phyloP scores from a whole-genome alignment of 108 stramenopile genomes.

The Ochromonas danica region DNA sequence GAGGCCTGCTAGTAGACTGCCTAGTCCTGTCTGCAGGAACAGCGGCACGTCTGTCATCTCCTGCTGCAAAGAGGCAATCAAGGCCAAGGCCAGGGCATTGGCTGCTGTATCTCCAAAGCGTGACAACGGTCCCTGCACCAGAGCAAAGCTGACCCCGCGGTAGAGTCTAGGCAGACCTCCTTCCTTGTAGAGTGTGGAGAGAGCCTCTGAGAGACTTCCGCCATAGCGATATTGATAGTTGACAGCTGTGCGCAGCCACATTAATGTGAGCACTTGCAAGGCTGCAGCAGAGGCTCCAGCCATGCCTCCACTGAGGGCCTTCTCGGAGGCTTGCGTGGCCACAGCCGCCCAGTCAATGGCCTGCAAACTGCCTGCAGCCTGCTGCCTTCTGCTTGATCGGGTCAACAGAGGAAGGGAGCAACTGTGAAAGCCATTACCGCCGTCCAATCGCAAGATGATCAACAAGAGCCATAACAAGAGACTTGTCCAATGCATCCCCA shows the following conservation, averaged over 20 bases:
- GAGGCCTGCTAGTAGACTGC: slow-evolving; percentile 73
- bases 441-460: no score
- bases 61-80: slow-evolving; percentile 45
- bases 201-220: background rate
- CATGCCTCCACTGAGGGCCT: background rate
- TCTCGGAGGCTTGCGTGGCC: background rate
- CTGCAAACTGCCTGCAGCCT: no score
- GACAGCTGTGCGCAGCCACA: background rate
- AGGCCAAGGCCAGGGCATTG: slow-evolving; percentile 85
- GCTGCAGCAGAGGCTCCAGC: background rate
- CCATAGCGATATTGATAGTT: slow-evolving; percentile 5
- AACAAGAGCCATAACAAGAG: no score
- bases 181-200: background rate
- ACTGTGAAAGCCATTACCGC: no score
- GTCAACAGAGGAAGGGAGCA: no score
- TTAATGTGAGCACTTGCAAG: background rate
- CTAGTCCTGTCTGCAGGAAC: slow-evolving; percentile 78
- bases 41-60: slow-evolving; percentile 67
- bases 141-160: slow-evolving; percentile 81
- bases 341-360: background rate
- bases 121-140: slow-evolving; percentile 82
- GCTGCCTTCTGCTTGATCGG: no score
- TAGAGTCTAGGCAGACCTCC: slow-evolving; percentile 84
- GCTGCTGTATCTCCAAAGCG: slow-evolving; percentile 98
- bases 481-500: no score